Evolutionary conservation across 495 filamentous ascomycete genomes (phyloP).

Genomic region (Aspergillus funiculosus): DNA sequence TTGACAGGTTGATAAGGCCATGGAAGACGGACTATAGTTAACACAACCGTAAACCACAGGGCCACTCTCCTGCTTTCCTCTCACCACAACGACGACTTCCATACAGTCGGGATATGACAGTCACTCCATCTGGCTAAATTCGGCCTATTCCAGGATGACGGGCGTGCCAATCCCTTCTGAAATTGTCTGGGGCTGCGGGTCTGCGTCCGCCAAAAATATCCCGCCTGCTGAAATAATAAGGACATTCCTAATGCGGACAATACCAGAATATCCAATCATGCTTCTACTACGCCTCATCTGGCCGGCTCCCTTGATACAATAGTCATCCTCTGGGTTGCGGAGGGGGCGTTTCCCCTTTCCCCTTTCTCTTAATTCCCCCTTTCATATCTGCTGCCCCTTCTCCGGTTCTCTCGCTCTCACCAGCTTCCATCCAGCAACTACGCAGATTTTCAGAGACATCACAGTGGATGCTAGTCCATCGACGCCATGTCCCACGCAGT

Average conservation of each 20-base stretch:
- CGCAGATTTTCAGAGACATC: no score
- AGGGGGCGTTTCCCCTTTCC: neutral
- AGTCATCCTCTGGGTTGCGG: neutral
- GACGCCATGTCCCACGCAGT: slow-evolving; percentile 14
- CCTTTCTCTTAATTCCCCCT: neutral
- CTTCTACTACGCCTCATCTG: neutral
- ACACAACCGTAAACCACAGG: no score
- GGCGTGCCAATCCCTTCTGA: slow-evolving; percentile 18
- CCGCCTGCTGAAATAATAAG: slow-evolving; percentile 1
- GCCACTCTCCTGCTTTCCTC: neutral
- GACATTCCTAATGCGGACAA: neutral
- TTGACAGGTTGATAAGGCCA: no score
- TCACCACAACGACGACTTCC: neutral
- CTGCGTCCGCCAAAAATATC: slow-evolving; percentile 2
- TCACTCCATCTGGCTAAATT: neutral
- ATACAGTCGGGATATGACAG: slow-evolving; percentile 4
- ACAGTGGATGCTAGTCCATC: no score
- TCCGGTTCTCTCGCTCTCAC: no score
- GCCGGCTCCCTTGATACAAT: slow-evolving; percentile 1
- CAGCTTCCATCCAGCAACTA: no score
- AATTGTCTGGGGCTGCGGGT: slow-evolving; percentile 12
- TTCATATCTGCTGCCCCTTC: neutral
- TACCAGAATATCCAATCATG: slow-evolving; percentile 1
- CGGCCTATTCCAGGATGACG: slow-evolving; percentile 7
- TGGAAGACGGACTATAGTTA: no score